Evolutionary conservation across 805 yeast species (phyloP).

Genomic region (Teunomyces panamensis): DNA sequence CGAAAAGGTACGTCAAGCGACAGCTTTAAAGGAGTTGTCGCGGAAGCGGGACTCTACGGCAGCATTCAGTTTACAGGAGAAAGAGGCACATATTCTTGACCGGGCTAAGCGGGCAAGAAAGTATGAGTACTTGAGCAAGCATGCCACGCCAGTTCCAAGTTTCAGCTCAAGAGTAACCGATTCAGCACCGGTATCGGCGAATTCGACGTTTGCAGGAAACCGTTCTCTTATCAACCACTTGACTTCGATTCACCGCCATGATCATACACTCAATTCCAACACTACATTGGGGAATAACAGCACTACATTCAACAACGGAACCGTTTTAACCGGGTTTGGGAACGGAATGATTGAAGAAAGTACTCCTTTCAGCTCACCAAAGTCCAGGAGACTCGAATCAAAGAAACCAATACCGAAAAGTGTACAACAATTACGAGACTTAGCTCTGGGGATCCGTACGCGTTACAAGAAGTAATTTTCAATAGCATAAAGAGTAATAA

Average conservation of each 20-base stretch:
- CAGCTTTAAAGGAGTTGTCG: slow-evolving; percentile 5
- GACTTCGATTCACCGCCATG: slow-evolving; percentile 8
- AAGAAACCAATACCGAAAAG: slow-evolving; percentile 17
- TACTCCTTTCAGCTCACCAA: slow-evolving; percentile 33
- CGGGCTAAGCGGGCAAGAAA: slow-evolving; percentile 27
- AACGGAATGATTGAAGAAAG: slow-evolving; percentile 38
- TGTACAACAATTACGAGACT: slow-evolving; percentile 20
- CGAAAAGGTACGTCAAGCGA: slow-evolving; percentile 10
- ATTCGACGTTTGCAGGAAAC: slow-evolving; percentile 5
- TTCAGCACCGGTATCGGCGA: background rate
- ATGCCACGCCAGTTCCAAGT: slow-evolving; percentile 11
- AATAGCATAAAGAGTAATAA: background rate
- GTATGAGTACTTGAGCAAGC: slow-evolving; percentile 34
- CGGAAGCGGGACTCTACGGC: background rate
- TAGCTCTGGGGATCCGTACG: slow-evolving; percentile 17
- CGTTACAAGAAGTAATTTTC: slow-evolving; percentile 6
- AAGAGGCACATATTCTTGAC: slow-evolving; percentile 5
- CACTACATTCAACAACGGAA: slow-evolving; percentile 19
- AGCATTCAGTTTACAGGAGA: slow-evolving; percentile 2
- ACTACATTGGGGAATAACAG: slow-evolving; percentile 15
- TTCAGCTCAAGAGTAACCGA: background rate
- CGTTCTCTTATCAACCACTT: slow-evolving; percentile 10
- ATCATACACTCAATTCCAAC: slow-evolving; percentile 13
- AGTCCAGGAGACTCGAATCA: slow-evolving; percentile 1
- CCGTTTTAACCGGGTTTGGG: slow-evolving; percentile 34